Evolutionary conservation across 1,284 basidiomycete genomes (phyloP).

Genomic region (Cystobasidium slooffiae): DNA sequence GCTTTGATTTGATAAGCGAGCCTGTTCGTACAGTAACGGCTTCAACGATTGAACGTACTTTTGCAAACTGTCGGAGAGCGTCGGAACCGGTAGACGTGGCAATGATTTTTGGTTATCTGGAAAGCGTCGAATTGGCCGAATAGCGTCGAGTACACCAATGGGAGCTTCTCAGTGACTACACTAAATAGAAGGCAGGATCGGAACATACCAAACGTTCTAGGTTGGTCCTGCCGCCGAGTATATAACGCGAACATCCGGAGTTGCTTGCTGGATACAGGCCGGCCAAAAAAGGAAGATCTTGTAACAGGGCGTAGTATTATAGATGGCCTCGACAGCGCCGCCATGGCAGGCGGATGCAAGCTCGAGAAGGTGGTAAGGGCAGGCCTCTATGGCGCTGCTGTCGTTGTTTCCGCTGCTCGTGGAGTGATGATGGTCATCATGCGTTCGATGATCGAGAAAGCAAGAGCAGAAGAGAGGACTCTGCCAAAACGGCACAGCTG

Average conservation of each 20-base stretch:
- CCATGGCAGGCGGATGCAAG: slow-evolving; percentile 10
- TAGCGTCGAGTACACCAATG: too few species aligned
- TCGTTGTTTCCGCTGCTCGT: neutral
- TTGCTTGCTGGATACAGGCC: neutral
- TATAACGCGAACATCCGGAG: slow-evolving; percentile 57
- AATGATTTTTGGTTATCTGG: slow-evolving; percentile 50
- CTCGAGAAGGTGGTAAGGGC: neutral
- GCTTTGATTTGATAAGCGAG: slow-evolving; percentile 53
- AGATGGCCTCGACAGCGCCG: slow-evolving; percentile 6
- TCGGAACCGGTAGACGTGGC: slow-evolving; percentile 83
- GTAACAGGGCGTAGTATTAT: neutral
- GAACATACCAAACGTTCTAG: slow-evolving; percentile 58
- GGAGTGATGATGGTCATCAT: neutral
- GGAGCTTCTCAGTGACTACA: too few species aligned
- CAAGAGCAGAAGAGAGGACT: neutral
- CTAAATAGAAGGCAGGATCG: neutral
- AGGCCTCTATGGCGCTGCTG: neutral
- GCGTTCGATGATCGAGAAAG: neutral
- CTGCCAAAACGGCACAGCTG: neutral
- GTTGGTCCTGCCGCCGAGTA: slow-evolving; percentile 55
- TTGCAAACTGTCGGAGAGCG: slow-evolving; percentile 74
- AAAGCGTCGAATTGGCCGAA: neutral
- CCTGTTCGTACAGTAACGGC: slow-evolving; percentile 78
- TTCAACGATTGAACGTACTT: slow-evolving; percentile 78
- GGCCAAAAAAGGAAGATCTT: neutral